Evolutionary conservation across 129 eudicot genomes (phyloP).

Genomic region (Heracleum sosnowskyi): DNA sequence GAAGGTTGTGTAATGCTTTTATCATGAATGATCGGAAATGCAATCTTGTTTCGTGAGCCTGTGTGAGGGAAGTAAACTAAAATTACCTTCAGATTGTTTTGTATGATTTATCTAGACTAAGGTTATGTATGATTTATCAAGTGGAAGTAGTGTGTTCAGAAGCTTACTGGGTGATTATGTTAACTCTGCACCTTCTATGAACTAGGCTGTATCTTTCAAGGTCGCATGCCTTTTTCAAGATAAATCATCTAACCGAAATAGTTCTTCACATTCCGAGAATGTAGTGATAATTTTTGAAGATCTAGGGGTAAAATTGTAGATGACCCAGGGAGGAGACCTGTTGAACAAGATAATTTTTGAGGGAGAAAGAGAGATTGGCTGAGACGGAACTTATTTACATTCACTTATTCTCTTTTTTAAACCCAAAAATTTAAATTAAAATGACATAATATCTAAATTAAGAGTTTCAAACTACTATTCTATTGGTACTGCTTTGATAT

Average conservation of each 20-base stretch:
- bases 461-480: too few relatives aligned
- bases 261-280: slow-evolving; percentile 54
- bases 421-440: too few relatives aligned
- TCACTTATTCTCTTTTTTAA: too few relatives aligned
- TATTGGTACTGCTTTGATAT: too few relatives aligned
- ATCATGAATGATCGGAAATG: slow-evolving; percentile 83
- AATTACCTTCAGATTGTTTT: slow-evolving; percentile 58
- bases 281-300: too few relatives aligned
- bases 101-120: slow-evolving; percentile 71
- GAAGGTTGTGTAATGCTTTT: slow-evolving; percentile 73
- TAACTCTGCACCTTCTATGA: slow-evolving; percentile 5
- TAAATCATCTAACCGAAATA: slow-evolving; percentile 65
- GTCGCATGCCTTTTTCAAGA: slow-evolving; percentile 80
- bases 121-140: slow-evolving; percentile 38
- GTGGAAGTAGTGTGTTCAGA: background rate
- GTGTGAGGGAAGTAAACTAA: slow-evolving; percentile 68
- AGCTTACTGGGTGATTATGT: background rate
- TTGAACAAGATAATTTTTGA: too few relatives aligned
- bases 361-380: too few relatives aligned
- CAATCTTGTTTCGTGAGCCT: slow-evolving; percentile 52
- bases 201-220: slow-evolving; percentile 63
- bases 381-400: too few relatives aligned
- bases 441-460: too few relatives aligned
- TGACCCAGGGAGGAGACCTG: too few relatives aligned
- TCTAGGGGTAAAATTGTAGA: too few relatives aligned